Base-by-base conservation (phyloP, 1,284 basidiomycete genomes). In the Volvariella surrecta region DNA sequence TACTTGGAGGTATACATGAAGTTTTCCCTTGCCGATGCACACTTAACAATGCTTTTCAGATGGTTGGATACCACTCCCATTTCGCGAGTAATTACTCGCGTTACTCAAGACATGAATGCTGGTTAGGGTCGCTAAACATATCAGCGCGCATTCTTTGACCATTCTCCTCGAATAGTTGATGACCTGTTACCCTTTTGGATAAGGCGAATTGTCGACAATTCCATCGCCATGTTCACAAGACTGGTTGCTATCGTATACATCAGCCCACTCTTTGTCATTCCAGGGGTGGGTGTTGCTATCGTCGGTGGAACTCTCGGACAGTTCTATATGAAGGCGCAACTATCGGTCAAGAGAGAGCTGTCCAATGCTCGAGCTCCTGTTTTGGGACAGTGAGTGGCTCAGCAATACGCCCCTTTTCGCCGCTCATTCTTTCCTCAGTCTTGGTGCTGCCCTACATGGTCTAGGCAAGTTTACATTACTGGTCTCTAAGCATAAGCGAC, bases 321-420 rank as follows among this genome's bases (percentile, higher is more conserved):
- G 15, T 35, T 7, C 8, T 35, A 35, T 19, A 35, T 35, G 34
- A 35, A 15, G n/a, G 18, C 34, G 8, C 34, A 35, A n/a, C 18
- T 35, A 19, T 4, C n/a, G n/a, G 34, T 35, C 34, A 35, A 35
- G 18, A 15, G 80, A 10, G 78, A 85, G 55, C 78, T 79, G 77
- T 77, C 74, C 32, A 84, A 83, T 58, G 74, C 79, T 6, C 73
- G 70, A 41, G 68, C 77, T 3, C 83, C 83, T 0, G 73, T 88
- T 4, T 68, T 84, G 45, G 78, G 76, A 37, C 79, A 83, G 65
- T 66, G 51, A 41, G 64, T 57, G 2, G 0, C 39, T 18, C 22
- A n/a, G n/a, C n/a, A n/a, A n/a, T n/a, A n/a, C n/a, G n/a, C n/a
- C n/a, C n/a, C n/a, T n/a, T 11, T 42, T n/a, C n/a, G n/a, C n/a